Evolutionary conservation across 371 early-diverging fungal genomes (phyloP), one percentile per base, ranked within the genome.

Genomic region (Rhizomucor miehei): DNA sequence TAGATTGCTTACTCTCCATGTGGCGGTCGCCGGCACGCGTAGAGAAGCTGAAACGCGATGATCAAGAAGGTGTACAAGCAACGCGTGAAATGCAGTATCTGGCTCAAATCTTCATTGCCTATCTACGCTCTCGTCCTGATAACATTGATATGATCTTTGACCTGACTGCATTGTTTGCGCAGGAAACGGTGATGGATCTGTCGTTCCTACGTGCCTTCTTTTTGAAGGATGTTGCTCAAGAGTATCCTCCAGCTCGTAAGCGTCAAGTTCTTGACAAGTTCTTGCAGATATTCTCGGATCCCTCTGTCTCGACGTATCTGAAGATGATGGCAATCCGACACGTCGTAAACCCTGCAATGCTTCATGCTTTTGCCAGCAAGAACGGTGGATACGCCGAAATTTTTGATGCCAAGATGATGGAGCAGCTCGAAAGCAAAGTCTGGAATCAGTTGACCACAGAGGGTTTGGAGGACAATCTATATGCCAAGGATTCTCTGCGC

Each of bases 331-430:
- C 86, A 0, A 71, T 92, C 25, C 75, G 89, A 4, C 79, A 88
- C 58, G 75, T 94, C 44, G 78, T 93, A 34, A 90, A 87, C 41
- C 94, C 95, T 5, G 78, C 89, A 67, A 71, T 93, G n/a, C 65
- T 90, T 13, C 82, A 82, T 2, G 62, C 84, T 0, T 63, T 84
- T 24, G 78, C 85, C 38, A 64, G 70, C 8, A 75, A 80, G 16
- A 61, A 81, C 20, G 73, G 69, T 1, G 80, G 78, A 14, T 67
- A 73, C 37, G 69, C 56, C 2, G 69, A 80, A 5, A 81, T 91
- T 8, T 71, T 90, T 9, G 89, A 89, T 60, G 57, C 66, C 1
- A 74, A 73, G 10, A 80, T 89, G 65, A 86, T 91, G 58, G 81
- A 82, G 24, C 75, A 75, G 44, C 79, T 92, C 12, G 86, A 89